A percentile compares a stretch with the other conserved stretches of the same genome.
Conservation (phyloP, 768 basidiomycete genomes). For the Coprinopsis strossmayeri region DNA sequence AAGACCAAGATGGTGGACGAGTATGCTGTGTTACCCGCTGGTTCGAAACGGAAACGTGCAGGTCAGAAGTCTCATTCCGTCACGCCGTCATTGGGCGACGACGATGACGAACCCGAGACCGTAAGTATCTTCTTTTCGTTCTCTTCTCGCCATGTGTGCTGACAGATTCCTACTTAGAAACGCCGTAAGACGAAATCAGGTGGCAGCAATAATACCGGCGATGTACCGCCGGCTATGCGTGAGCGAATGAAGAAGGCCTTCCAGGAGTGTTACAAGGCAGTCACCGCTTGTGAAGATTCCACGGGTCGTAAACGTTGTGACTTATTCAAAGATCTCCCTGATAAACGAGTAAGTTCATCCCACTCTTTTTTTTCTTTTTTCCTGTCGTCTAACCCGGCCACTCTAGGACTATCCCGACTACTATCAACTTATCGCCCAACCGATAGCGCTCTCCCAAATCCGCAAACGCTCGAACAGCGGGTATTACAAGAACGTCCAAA, state of each 20-base stretch:
- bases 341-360: constrained; percentile 49
- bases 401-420: constrained; percentile 85
- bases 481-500: constrained; percentile 67
- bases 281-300: constrained; percentile 63
- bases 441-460: constrained; percentile 84
- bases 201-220: constrained; percentile 28
- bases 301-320: constrained; percentile 78
- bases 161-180: constrained; percentile 54
- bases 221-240: constrained; percentile 50
- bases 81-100: constrained; percentile 73
- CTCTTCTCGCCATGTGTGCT: no score
- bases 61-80: constrained; percentile 67
- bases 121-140: constrained; percentile 30
- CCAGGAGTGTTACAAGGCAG: constrained; percentile 67
- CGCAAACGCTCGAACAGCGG: constrained; percentile 65
- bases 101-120: constrained; percentile 67
- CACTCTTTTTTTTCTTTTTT: neutral
- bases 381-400: neutral
- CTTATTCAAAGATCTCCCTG: constrained; percentile 83
- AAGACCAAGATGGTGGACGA: constrained; percentile 52
- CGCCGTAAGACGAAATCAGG: constrained; percentile 67
- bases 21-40: constrained; percentile 36
- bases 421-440: constrained; percentile 79
- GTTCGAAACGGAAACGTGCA: constrained; percentile 68
- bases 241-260: constrained; percentile 84